Evolutionary conservation across 805 yeast species (phyloP).

Genomic region (Wickerhamomyces mucosus): DNA sequence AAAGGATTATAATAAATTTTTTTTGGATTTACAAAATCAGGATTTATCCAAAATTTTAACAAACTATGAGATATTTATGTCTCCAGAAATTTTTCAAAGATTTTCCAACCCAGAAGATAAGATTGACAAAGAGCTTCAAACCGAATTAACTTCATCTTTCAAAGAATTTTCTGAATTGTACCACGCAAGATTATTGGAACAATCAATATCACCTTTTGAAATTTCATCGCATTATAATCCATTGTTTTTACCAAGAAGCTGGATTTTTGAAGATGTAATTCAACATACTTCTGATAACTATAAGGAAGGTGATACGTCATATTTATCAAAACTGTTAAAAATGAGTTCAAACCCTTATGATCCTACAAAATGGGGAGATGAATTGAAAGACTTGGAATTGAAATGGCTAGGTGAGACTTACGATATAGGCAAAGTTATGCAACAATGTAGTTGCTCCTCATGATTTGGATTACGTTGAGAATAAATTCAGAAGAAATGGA

Average conservation of each 20-base stretch:
- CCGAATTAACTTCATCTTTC: conserved; percentile 32
- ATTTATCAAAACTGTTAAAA: conserved; percentile 49
- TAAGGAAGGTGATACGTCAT: conserved; percentile 36
- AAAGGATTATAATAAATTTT: conserved; percentile 76
- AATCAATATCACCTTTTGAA: conserved; percentile 31
- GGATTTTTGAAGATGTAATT: conserved; percentile 82
- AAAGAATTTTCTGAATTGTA: conserved; percentile 46
- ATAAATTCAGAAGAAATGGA: no score
- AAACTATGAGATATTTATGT: conserved; percentile 19
- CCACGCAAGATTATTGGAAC: conserved; percentile 29
- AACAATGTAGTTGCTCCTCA: conserved; percentile 67
- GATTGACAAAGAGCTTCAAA: conserved; percentile 25
- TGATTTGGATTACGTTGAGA: conserved; percentile 9
- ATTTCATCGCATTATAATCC: conserved; percentile 55
- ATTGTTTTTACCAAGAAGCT: conserved; percentile 69
- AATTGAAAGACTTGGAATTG: conserved; percentile 45
- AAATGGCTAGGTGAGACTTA: conserved; percentile 46
- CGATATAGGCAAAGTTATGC: conserved; percentile 46
- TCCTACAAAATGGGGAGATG: conserved; percentile 55
- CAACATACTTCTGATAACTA: conserved; percentile 39
- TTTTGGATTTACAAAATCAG: conserved; percentile 48
- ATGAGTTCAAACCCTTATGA: conserved; percentile 78
- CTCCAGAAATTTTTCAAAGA: conserved; percentile 13
- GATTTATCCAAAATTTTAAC: conserved; percentile 24
- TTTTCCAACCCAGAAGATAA: conserved; percentile 20